Evolutionary conservation across 306 rosid species (phyloP).

Genomic region (Gillenia trifoliata): DNA sequence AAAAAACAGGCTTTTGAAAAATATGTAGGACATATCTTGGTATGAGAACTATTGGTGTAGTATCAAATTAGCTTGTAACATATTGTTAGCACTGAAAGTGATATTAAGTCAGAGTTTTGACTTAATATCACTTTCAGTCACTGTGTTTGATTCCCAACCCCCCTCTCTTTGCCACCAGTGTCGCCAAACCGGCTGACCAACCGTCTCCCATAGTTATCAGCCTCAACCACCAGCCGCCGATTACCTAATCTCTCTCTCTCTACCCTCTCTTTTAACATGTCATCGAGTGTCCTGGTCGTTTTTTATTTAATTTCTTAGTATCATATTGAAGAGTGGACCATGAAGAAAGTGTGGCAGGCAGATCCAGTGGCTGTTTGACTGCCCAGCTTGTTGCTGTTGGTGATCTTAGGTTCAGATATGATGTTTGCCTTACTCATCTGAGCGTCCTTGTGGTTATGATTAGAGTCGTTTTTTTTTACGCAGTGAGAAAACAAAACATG

Average conservation of each 20-base stretch:
- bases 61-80: background rate
- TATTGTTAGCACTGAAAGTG: background rate
- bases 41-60: background rate
- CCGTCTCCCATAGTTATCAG: background rate
- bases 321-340: background rate
- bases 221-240: background rate
- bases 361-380: background rate
- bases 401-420: background rate
- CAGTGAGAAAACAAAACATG: too few relatives aligned
- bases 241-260: background rate
- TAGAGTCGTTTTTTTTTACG: background rate
- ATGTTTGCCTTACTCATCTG: background rate
- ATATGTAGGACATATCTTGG: background rate
- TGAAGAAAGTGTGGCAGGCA: background rate
- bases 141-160: background rate
- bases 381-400: background rate
- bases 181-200: too few relatives aligned
- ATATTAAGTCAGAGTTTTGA: background rate
- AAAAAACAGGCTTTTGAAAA: background rate
- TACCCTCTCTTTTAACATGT: too few relatives aligned
- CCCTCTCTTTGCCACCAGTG: background rate
- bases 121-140: background rate
- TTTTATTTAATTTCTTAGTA: background rate
- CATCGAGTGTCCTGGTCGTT: background rate
- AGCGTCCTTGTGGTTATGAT: background rate